phyloP scores from a whole-genome alignment of 352 stramenopile genomes.

The Pythium chondricola region DNA sequence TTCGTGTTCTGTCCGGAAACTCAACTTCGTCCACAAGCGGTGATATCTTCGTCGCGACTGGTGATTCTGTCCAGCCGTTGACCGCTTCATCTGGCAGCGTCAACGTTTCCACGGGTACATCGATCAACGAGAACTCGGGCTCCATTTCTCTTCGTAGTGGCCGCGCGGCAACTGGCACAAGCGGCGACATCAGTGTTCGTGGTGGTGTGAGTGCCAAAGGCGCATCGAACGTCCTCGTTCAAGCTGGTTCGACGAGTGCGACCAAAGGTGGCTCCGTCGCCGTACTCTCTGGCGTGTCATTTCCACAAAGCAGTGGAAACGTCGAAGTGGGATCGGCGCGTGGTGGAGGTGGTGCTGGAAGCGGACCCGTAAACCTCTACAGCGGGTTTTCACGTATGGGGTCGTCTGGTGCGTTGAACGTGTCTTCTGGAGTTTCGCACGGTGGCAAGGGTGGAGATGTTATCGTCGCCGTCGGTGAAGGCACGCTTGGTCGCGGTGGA shows the following conservation, averaged over 20 bases:
- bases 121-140: conserved; percentile 38
- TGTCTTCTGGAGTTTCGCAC: conserved; percentile 59
- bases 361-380: conserved; percentile 42
- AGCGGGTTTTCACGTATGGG: conserved; percentile 35
- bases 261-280: conserved; percentile 44
- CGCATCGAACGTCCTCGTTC: conserved; percentile 40
- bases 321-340: conserved; percentile 54
- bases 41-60: conserved; percentile 44
- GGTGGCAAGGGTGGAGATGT: conserved; percentile 51
- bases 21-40: conserved; percentile 54
- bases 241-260: conserved; percentile 37
- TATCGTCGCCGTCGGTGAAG: conserved; percentile 39
- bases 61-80: conserved; percentile 33
- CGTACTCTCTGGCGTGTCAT: conserved; percentile 40
- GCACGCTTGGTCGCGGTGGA: conserved; percentile 37
- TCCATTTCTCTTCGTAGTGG: conserved; percentile 35
- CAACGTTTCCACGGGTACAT: conserved; percentile 33
- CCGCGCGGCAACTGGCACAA: conserved; percentile 32
- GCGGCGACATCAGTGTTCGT: conserved; percentile 49
- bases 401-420: conserved; percentile 54
- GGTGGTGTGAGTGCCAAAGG: conserved; percentile 37
- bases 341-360: conserved; percentile 42
- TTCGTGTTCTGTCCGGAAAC: conserved; percentile 47
- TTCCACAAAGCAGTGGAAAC: conserved; percentile 39
- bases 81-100: conserved; percentile 39